Evolutionary conservation across 2,329 filamentous ascomycete genomes (phyloP).

Genomic region (Graphium sp.): DNA sequence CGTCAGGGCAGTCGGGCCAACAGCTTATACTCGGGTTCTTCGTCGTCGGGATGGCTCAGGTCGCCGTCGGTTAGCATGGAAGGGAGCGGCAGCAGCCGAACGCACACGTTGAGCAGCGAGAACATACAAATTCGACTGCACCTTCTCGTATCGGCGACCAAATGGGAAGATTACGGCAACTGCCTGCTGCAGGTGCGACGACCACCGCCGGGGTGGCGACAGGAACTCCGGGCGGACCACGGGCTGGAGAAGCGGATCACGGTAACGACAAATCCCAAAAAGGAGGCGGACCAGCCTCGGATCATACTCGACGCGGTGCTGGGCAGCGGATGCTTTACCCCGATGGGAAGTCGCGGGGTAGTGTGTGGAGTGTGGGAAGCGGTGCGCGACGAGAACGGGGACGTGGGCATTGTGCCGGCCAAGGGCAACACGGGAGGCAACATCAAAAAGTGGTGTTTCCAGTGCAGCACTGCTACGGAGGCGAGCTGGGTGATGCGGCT

Average conservation of each 20-base stretch:
- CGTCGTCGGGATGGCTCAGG: conserved; percentile 33
- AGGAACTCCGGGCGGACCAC: conserved; percentile 41
- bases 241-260: conserved; percentile 74
- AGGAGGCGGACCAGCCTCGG: conserved; percentile 31
- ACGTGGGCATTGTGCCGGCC: conserved; percentile 31
- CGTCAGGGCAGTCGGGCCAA: conserved; percentile 32
- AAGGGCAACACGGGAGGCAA: conserved; percentile 33
- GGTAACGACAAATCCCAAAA: conserved; percentile 54
- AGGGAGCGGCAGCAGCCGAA: conserved; percentile 22
- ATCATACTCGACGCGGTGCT: conserved; percentile 70
- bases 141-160: conserved; percentile 54
- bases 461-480: conserved; percentile 34
- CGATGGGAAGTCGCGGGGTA: conserved; percentile 71
- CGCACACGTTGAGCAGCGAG: conserved; percentile 46
- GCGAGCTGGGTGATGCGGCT: conserved; percentile 38
- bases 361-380: conserved; percentile 81
- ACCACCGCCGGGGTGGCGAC: conserved; percentile 45
- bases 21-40: conserved; percentile 44
- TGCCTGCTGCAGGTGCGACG: conserved; percentile 69
- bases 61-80: conserved; percentile 41
- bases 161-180: conserved; percentile 85
- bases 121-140: conserved; percentile 82
- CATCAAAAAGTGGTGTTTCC: conserved; percentile 48
- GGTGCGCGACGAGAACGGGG: conserved; percentile 43
- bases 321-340: conserved; percentile 68